Percentiles rank a stretch among this genome's conserved stretches.
These are phyloP conservation scores for Mucor irregularis DNA, from an alignment of 371 early-diverging fungal genomes.

Conservation along the genomic window DNA sequence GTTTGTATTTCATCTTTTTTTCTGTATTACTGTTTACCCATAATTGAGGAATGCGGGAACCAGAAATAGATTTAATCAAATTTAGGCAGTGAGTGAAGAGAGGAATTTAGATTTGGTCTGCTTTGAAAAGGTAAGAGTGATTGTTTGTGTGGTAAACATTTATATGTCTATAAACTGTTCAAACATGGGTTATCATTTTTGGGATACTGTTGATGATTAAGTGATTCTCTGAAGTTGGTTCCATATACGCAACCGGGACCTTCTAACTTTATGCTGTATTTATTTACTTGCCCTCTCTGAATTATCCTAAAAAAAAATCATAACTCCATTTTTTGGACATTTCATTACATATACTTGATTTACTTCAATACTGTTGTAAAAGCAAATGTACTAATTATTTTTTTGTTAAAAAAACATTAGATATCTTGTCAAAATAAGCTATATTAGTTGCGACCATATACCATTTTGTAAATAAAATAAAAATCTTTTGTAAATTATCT, in stretches of 20 bases:
- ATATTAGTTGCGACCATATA: too few species aligned
- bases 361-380: too few species aligned
- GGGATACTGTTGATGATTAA: conserved; percentile 12
- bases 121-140: conserved; percentile 4
- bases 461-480: too few species aligned
- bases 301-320: background rate
- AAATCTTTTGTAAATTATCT: too few species aligned
- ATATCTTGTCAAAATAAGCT: too few species aligned
- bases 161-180: background rate
- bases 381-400: too few species aligned
- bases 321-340: background rate
- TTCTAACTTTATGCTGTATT: conserved; percentile 9
- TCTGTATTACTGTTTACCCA: too few species aligned
- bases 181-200: background rate
- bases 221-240: conserved; percentile 15
- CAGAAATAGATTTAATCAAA: background rate
- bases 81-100: background rate
- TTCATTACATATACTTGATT: too few species aligned
- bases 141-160: too few species aligned
- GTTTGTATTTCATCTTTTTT: conserved; percentile 2
- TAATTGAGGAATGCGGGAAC: too few species aligned
- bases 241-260: conserved; percentile 14
- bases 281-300: conserved; percentile 25
- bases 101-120: conserved; percentile 8
- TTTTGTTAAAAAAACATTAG: too few species aligned